These are phyloP conservation scores for Wickerhamomyces rabaulensis DNA, from an alignment of 805 yeast species.

Conservation along the genomic window DNA sequence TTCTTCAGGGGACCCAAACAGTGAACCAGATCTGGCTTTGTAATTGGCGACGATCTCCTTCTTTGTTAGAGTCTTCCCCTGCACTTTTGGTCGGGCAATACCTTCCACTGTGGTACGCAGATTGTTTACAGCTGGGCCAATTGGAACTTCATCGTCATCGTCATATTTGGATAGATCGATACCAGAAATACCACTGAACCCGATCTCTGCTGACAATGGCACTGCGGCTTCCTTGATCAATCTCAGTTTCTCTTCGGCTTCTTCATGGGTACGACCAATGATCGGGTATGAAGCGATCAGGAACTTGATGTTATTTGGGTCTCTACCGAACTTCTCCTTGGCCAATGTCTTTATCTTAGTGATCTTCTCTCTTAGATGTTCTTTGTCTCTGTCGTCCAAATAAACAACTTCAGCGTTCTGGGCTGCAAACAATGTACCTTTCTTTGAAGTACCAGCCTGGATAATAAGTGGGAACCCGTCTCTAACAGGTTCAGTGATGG, in stretches of 20 bases:
- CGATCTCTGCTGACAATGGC: constrained; percentile 33
- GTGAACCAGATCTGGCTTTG: constrained; percentile 7
- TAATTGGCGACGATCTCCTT: background rate
- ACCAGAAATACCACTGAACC: constrained; percentile 37
- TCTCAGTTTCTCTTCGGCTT: constrained; percentile 28
- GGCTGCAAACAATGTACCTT: constrained; percentile 37
- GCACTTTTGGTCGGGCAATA: background rate
- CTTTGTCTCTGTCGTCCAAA: constrained; percentile 28
- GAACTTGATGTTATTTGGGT: constrained; percentile 30
- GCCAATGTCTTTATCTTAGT: constrained; percentile 25
- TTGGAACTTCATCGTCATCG: constrained; percentile 27
- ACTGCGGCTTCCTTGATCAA: constrained; percentile 24
- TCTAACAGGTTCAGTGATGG: constrained; percentile 34
- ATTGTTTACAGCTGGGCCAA: background rate
- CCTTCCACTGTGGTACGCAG: background rate
- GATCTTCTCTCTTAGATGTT: constrained; percentile 8
- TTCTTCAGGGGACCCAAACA: constrained; percentile 29
- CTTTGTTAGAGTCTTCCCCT: background rate
- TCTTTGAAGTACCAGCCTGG: constrained; percentile 37
- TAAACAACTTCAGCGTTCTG: constrained; percentile 35
- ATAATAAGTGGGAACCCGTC: constrained; percentile 37
- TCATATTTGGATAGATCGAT: constrained; percentile 30
- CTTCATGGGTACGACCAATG: constrained; percentile 33
- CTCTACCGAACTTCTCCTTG: constrained; percentile 26
- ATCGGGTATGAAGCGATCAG: constrained; percentile 27